Evolutionary conservation across 2,329 filamentous ascomycete species (phyloP).

Genomic region (Cercospora sp.): DNA sequence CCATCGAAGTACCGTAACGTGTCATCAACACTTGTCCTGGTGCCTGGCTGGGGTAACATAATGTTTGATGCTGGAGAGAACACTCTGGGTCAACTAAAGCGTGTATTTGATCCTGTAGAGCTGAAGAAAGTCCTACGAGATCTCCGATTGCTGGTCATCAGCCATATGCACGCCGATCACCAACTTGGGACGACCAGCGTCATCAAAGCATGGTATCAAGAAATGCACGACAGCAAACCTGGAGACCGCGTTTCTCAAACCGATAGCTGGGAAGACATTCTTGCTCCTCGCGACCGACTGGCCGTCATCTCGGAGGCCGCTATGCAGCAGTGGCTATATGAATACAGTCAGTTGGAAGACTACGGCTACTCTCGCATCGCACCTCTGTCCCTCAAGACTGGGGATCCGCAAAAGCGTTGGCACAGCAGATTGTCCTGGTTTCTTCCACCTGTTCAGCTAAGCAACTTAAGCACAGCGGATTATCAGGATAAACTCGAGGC

Average conservation of each 20-base stretch:
- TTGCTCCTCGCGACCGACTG: slow-evolving; percentile 44
- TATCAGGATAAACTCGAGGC: slow-evolving; percentile 30
- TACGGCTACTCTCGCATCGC: slow-evolving; percentile 66
- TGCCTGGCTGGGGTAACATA: slow-evolving; percentile 84
- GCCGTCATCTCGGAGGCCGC: slow-evolving; percentile 67
- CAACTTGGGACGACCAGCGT: slow-evolving; percentile 82
- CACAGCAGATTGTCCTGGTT: slow-evolving; percentile 37
- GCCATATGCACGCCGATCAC: slow-evolving; percentile 94
- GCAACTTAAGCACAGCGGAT: slow-evolving; percentile 25
- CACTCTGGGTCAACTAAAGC: slow-evolving; percentile 81
- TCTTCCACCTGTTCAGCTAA: slow-evolving; percentile 33
- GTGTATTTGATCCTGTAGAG: slow-evolving; percentile 67
- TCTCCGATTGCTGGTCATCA: slow-evolving; percentile 84
- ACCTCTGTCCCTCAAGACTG: slow-evolving; percentile 49
- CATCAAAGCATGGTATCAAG: slow-evolving; percentile 76
- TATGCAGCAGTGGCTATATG: slow-evolving; percentile 75
- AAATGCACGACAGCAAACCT: slow-evolving; percentile 50
- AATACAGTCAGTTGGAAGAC: slow-evolving; percentile 77
- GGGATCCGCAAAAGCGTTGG: slow-evolving; percentile 22
- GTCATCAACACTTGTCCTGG: slow-evolving; percentile 78
- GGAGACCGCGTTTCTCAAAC: slow-evolving; percentile 19
- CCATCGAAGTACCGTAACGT: slow-evolving; percentile 97
- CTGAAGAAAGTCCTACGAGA: slow-evolving; percentile 72
- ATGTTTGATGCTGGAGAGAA: slow-evolving; percentile 91
- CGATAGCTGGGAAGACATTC: slow-evolving; percentile 31